Base-by-base conservation (phyloP, 2,329 filamentous ascomycete genomes). In the Atkinsonella texensis region DNA sequence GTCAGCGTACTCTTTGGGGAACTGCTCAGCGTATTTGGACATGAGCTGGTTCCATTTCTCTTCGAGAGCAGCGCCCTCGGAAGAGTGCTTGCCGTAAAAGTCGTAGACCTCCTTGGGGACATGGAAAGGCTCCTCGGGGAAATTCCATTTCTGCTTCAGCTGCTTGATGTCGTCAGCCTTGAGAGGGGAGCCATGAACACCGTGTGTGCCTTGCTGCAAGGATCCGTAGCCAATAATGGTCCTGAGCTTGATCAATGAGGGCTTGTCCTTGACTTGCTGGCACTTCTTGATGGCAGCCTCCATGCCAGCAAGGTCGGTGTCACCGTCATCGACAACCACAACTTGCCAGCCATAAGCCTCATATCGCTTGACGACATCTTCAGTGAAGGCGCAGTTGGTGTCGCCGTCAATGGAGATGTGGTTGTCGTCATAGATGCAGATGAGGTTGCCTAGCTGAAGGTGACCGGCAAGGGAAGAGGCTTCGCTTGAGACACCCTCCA, bases 151-250 rank as follows among this genome's bases (percentile, higher is more conserved):
- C 72, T 81, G 65, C 86, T 98, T 98, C 70, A 97, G 83, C 71
- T 89, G 81, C 79, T 89, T 85, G 71, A 87, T 85, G 69, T 98
- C 93, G 63, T 96, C 91, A 59, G 83, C 80, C 83, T 97, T 97
- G 60, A 98, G 82, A 56, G 93, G 86, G 70, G 91, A 89, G 62
- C 93, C 93, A 81, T 98, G 93, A 57, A 98, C 93, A 71, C 88
- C 88, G 70, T 88, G 85, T 61, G 93, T 97, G 65, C 93, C 93
- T 77, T 95, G 81, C 64, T 93, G 82, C 72, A 86, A 81, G 62
- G 93, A 97, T 63, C 93, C 93, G 74, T 85, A 98, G 65, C 93
- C 93, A 68, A 98, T 98, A 70, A 87, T 97, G 68, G 93, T 98
- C 69, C 84, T 89, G 63, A 98, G 83, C 79, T 95, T 90, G 79